These are phyloP conservation scores for Exophiala sideris DNA, from an alignment of 2,329 filamentous ascomycete genomes.

Conservation along the genomic window DNA sequence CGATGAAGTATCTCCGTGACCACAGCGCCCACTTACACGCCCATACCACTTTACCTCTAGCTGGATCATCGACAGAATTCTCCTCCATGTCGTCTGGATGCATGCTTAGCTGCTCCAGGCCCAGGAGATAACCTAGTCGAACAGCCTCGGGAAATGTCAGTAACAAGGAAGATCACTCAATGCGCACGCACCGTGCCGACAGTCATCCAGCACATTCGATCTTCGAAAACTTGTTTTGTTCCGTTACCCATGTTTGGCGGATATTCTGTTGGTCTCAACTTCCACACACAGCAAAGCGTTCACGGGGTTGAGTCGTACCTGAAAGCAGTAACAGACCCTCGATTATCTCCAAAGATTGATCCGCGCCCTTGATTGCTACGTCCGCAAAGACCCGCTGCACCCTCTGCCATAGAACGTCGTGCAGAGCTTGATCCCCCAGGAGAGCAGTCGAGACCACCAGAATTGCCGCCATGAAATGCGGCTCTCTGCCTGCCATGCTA, in stretches of 20 bases:
- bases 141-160: slow-evolving; percentile 7
- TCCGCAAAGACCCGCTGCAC: slow-evolving; percentile 11
- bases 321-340: slow-evolving; percentile 14
- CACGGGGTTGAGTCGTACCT: slow-evolving; percentile 1
- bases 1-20: neutral
- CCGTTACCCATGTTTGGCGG: slow-evolving; percentile 15
- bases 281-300: neutral
- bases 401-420: slow-evolving; percentile 13
- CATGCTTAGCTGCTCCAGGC: slow-evolving; percentile 13
- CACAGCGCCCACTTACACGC: slow-evolving; percentile 2
- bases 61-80: slow-evolving; percentile 10
- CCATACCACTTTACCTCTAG: slow-evolving; percentile 14
- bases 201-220: slow-evolving; percentile 21
- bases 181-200: slow-evolving; percentile 9
- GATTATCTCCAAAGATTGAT: slow-evolving; percentile 13
- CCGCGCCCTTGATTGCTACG: slow-evolving; percentile 11
- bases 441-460: slow-evolving; percentile 10
- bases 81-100: slow-evolving; percentile 13
- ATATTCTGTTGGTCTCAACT: slow-evolving; percentile 3
- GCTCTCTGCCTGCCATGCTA: slow-evolving; percentile 7
- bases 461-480: slow-evolving; percentile 12
- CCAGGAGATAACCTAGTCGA: slow-evolving; percentile 12
- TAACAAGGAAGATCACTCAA: neutral
- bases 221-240: slow-evolving; percentile 8
- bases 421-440: slow-evolving; percentile 9